Evolutionary conservation across 495 filamentous ascomycete genomes (phyloP).

Genomic region (Podospora sp.): DNA sequence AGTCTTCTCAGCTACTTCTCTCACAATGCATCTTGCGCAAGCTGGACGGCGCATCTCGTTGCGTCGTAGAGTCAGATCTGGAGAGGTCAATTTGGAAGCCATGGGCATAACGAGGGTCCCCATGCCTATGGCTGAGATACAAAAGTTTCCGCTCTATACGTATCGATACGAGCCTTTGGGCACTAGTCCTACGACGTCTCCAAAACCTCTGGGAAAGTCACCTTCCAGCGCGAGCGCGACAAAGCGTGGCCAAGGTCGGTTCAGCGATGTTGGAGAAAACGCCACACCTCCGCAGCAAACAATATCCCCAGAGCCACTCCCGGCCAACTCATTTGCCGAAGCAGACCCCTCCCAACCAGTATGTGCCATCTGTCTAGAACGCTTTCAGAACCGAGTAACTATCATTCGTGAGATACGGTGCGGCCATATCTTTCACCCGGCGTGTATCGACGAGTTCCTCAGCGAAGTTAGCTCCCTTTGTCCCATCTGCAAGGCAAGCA

Average conservation of each 20-base stretch:
- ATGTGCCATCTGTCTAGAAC: conserved; percentile 85
- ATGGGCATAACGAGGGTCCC: conserved; percentile 75
- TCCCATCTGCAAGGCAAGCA: conserved; percentile 81
- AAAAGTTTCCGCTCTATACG: conserved; percentile 72
- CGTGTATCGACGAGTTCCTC: conserved; percentile 83
- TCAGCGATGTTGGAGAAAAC: no score
- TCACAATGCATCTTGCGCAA: conserved; percentile 75
- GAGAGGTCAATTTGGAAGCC: conserved; percentile 79
- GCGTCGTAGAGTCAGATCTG: conserved; percentile 66
- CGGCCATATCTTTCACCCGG: conserved; percentile 86
- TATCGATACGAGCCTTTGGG: conserved; percentile 57
- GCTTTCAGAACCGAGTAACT: conserved; percentile 67
- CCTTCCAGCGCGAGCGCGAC: conserved; percentile 15
- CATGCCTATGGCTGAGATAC: conserved; percentile 67
- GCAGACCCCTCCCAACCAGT: conserved; percentile 55
- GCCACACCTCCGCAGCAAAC: no score
- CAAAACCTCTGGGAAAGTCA: conserved; percentile 14
- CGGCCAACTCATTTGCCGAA: conserved; percentile 12
- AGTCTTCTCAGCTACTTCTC: conserved; percentile 64
- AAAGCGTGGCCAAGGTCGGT: neutral
- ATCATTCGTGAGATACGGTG: conserved; percentile 84
- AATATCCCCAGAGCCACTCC: no score
- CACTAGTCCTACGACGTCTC: conserved; percentile 26
- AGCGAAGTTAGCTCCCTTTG: conserved; percentile 73
- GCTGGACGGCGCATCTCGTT: conserved; percentile 64